A percentile compares a stretch with the other conserved stretches of the same genome.
Conservation (phyloP, 257 asterid genomes). For the Solanum sparsipilum region DNA sequence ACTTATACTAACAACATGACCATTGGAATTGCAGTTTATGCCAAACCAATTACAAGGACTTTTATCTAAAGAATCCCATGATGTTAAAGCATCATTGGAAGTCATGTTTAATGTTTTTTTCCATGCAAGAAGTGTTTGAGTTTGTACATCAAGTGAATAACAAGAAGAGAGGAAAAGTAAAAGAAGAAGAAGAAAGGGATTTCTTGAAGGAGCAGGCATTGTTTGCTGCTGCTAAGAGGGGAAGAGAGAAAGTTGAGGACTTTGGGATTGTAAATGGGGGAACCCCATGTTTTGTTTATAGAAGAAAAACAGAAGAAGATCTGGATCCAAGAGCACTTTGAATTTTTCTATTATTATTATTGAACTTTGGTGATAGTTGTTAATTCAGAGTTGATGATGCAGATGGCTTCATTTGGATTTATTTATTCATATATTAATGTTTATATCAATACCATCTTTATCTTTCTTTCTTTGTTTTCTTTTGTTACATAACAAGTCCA, state of each 20-base stretch:
- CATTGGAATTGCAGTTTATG: slow-evolving; percentile 47
- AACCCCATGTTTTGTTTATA: slow-evolving; percentile 78
- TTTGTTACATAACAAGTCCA: not conserved
- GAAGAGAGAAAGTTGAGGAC: slow-evolving; percentile 12
- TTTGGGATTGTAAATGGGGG: slow-evolving; percentile 58
- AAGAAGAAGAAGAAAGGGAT: slow-evolving; percentile 20
- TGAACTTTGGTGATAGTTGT: slow-evolving; percentile 15
- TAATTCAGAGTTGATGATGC: slow-evolving; percentile 32
- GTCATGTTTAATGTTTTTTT: slow-evolving; percentile 32
- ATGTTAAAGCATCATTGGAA: slow-evolving; percentile 24
- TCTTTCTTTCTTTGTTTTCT: not conserved
- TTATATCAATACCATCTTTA: not conserved
- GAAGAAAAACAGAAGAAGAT: slow-evolving; percentile 45
- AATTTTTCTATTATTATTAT: slow-evolving; percentile 47
- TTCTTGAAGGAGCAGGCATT: slow-evolving; percentile 48
- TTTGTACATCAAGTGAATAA: slow-evolving; percentile 51
- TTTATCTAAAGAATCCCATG: slow-evolving; percentile 47
- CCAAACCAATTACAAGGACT: slow-evolving; percentile 85
- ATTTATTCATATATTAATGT: not conserved
- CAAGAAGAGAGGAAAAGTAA: slow-evolving; percentile 24
- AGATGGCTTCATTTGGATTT: slow-evolving; percentile 31
- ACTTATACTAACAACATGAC: slow-evolving; percentile 41
- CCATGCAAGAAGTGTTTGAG: slow-evolving; percentile 68
- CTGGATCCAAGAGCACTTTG: slow-evolving; percentile 68
- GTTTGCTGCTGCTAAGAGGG: slow-evolving; percentile 17